Conservation (phyloP, 225 moss, liverwort and hornwort genomes). For the Pleurozium schreberi region DNA sequence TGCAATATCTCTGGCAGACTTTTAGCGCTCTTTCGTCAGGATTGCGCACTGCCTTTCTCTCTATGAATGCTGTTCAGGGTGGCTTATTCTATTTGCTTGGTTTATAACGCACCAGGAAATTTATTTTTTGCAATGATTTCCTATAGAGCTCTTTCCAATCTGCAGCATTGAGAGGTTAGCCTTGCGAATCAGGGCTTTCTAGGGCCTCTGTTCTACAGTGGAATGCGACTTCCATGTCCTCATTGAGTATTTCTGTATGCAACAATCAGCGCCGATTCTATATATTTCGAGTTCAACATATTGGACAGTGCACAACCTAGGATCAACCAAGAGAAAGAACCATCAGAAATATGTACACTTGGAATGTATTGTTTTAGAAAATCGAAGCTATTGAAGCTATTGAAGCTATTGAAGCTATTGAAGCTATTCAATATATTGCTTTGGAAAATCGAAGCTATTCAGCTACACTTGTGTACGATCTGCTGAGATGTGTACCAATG, state of each 20-base stretch:
- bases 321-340: background rate
- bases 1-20: background rate
- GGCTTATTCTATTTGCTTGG: background rate
- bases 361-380: background rate
- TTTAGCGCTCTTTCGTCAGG: background rate
- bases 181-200: background rate
- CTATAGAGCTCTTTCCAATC: background rate
- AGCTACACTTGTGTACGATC: background rate
- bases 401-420: background rate
- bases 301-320: background rate
- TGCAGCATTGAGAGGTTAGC: background rate
- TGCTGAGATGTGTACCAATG: conserved; percentile 1
- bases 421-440: background rate
- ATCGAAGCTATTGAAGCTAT: background rate
- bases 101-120: background rate
- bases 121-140: background rate
- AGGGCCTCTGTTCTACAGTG: background rate
- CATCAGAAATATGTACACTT: background rate
- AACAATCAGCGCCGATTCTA: background rate
- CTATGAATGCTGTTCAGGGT: background rate
- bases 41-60: background rate
- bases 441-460: background rate
- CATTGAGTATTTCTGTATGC: background rate
- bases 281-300: background rate
- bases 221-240: background rate